Conservation (phyloP, 805 yeast genomes). For the Metschnikowia koreensis region DNA sequence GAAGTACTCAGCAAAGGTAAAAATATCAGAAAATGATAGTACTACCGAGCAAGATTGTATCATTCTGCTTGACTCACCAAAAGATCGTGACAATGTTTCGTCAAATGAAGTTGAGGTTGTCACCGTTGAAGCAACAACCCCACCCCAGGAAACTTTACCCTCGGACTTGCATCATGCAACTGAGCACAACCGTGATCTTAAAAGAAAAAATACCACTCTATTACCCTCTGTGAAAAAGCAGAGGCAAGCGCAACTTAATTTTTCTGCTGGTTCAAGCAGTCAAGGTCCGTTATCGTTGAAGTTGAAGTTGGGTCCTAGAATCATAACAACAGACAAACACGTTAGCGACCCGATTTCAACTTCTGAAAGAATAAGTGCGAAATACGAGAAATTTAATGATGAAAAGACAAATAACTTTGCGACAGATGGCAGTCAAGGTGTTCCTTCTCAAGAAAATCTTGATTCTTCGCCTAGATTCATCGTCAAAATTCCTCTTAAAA, state of each 20-base stretch:
- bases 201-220: not conserved
- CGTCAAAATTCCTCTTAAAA: slow-evolving; percentile 1
- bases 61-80: too few species aligned
- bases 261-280: not conserved
- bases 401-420: not conserved
- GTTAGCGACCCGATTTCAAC: too few species aligned
- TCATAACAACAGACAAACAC: not conserved
- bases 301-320: not conserved
- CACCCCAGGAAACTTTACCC: too few species aligned
- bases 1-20: not conserved
- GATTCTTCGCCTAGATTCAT: not conserved
- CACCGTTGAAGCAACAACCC: too few species aligned
- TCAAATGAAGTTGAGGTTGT: too few species aligned
- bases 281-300: not conserved
- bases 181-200: not conserved
- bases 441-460: not conserved
- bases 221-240: not conserved
- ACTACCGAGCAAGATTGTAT: not conserved
- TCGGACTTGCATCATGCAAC: not conserved
- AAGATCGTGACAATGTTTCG: too few species aligned
- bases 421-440: not conserved
- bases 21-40: not conserved
- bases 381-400: too few species aligned
- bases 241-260: not conserved
- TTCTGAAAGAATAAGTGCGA: too few species aligned